Percentiles rank a stretch among this genome's conserved stretches.
These are phyloP conservation scores for Rosa multiflora DNA, from an alignment of 306 rosid genomes.

Conservation along the genomic window DNA sequence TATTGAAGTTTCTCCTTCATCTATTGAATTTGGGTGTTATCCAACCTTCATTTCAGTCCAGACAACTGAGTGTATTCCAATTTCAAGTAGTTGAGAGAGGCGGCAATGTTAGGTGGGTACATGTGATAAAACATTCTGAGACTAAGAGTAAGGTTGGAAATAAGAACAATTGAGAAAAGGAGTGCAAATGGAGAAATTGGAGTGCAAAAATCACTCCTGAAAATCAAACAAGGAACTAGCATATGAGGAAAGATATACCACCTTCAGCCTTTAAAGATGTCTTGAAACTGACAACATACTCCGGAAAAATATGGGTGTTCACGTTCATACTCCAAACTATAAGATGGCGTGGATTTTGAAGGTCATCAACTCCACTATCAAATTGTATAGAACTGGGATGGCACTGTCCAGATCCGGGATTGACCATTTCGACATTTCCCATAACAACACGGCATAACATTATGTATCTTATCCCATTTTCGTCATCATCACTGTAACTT, in stretches of 20 bases:
- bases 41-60: background rate
- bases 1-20: background rate
- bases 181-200: background rate
- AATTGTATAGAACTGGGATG: conserved; percentile 31
- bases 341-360: conserved; percentile 31
- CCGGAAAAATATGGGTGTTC: conserved; percentile 33
- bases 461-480: conserved; percentile 31
- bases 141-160: background rate
- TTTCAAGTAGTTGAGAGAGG: background rate
- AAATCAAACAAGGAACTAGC: conserved; percentile 7
- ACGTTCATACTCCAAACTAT: conserved; percentile 30
- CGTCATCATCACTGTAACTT: conserved; percentile 30
- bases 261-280: conserved; percentile 16
- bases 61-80: background rate
- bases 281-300: conserved; percentile 37
- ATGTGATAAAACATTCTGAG: background rate
- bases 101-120: background rate
- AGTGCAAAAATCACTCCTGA: background rate
- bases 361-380: conserved; percentile 40
- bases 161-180: background rate
- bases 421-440: conserved; percentile 33
- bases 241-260: conserved; percentile 20
- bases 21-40: background rate
- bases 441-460: conserved; percentile 30
- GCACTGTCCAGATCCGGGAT: conserved; percentile 29